Evolutionary conservation across 2,329 filamentous ascomycete genomes (phyloP), one percentile per base, ranked within the genome.

Genomic region (Colletotrichum lupini): DNA sequence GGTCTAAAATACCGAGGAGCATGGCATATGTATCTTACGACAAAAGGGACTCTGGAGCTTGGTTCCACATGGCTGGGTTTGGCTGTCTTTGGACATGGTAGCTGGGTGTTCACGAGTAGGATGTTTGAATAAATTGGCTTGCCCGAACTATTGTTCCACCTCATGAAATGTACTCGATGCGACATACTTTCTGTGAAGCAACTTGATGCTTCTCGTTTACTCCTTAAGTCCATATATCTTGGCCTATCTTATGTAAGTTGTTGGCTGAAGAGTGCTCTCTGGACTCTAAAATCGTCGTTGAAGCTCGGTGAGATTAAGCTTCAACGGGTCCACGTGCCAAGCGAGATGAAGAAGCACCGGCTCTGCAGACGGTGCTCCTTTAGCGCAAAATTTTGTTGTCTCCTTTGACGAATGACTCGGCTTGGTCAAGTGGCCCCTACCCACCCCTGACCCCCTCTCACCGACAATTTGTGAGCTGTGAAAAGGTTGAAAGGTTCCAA

Each of bases 51-150:
- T 22, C 9, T n/a, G 70, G 70, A 52, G 59, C 67, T 61, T 60
- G 55, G 30, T 26, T 57, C 28, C 26, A 32, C 12, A 24, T 46
- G 60, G 60, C 67, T 65, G 60, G 67, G 55, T 53, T 61, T 70
- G 30, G 55, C 26, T 66, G 61, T 73, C 60, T 42, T 37, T 55
- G 46, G 59, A 46, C 66, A 63, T 32, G 53, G 55, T 64, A 35
- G 67, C 67, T 61, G 49, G 67, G 70, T 73, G 70, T 65, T 61
- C 24, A 19, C 52, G 42, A 70, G 70, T 37, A 70, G 70, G 70
- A 57, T 61, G 70, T 65, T 73, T 65, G 70, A 73, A 73, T 66
- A 46, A 60, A 73, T 52, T 73, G 70, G 70, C 70, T 66, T 60
- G 55, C 46, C 35, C 32, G 49, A 63, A 26, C 22, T 49, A 49